Percentiles rank a stretch among this genome's conserved stretches.
phyloP scores from a whole-genome alignment of 768 basidiomycete genomes.

The Lactifluus piperatus region DNA sequence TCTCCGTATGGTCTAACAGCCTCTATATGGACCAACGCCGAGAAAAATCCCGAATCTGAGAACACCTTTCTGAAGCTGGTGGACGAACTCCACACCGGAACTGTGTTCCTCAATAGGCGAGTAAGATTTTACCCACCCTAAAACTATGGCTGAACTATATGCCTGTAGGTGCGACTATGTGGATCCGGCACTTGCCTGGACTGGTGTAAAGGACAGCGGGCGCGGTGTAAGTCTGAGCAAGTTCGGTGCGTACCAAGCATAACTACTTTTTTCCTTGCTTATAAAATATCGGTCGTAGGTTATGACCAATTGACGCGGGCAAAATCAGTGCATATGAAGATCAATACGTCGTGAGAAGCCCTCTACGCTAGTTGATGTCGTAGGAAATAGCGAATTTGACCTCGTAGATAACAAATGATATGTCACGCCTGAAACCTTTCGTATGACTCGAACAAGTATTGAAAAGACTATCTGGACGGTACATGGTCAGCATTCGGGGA shows the following conservation, averaged over 20 bases:
- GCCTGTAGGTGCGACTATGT: slow-evolving; percentile 66
- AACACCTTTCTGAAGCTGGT: slow-evolving; percentile 57
- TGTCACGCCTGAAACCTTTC: not conserved
- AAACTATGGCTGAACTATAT: slow-evolving; percentile 7
- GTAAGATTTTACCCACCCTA: not conserved
- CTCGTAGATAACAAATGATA: not conserved
- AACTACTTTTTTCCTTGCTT: not conserved
- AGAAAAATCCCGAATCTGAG: slow-evolving; percentile 51
- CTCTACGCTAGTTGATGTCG: not conserved
- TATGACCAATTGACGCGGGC: slow-evolving; percentile 80
- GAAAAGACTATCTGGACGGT: not conserved
- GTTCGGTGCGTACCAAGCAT: slow-evolving; percentile 50
- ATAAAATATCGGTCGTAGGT: slow-evolving; percentile 36
- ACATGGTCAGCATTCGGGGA: not conserved
- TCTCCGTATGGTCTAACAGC: slow-evolving; percentile 92
- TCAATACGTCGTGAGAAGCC: slow-evolving; percentile 36
- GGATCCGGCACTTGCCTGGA: slow-evolving; percentile 93
- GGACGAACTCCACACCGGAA: slow-evolving; percentile 76
- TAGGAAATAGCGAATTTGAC: not conserved
- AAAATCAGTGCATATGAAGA: slow-evolving; percentile 79
- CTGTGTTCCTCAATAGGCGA: slow-evolving; percentile 86
- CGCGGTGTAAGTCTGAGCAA: slow-evolving; percentile 85
- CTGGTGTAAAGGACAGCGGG: slow-evolving; percentile 89
- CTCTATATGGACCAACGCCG: slow-evolving; percentile 84
- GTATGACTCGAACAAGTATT: not conserved